Evolutionary conservation across 805 yeast species (phyloP), one percentile per base, ranked within the genome.

Genomic region (Wickerhamomyces alni): DNA sequence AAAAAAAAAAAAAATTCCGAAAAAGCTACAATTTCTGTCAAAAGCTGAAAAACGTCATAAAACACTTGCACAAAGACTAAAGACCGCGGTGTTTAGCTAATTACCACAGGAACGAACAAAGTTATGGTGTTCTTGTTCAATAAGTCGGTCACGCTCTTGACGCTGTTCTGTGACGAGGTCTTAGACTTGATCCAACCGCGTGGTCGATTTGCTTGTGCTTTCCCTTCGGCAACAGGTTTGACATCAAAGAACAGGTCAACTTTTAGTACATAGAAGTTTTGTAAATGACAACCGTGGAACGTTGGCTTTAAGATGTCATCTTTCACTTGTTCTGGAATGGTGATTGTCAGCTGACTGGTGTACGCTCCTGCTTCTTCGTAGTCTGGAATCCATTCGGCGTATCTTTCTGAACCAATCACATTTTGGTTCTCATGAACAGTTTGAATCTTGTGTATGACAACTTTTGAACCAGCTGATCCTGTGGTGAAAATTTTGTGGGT

Each of bases 211-310:
- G n/a, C n/a, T n/a, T n/a, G n/a, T n/a, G n/a, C n/a, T n/a, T n/a
- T n/a, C n/a, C n/a, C n/a, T n/a, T n/a, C n/a, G n/a, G n/a, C n/a
- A n/a, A n/a, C n/a, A n/a, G n/a, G n/a, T n/a, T n/a, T n/a, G 26
- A 24, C 26, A 26, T 26, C 13, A 26, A 26, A 26, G 13, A n/a
- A 26, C 12, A 50, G 17, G 13, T 22, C 33, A 8, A 51, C 18
- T 3, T 45, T 17, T 8, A 49, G 36, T 3, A 40, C 25, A 27
- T 47, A 51, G 30, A 51, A 37, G 37, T 51, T 51, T 22, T 51
- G 55, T 7, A 51, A 17, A 30, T 36, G 39, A 35, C 55, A 51
- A 25, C 46, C 39, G 32, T 51, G 55, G 43, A 51, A 51, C 0
- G 54, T 47, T 2, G 40, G 37, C n/a, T 38, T 36, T 10, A 41